Percentiles rank a stretch among this genome's conserved stretches.
Conservation (phyloP, 495 filamentous ascomycete species). For the Penicillium egyptiacum region DNA sequence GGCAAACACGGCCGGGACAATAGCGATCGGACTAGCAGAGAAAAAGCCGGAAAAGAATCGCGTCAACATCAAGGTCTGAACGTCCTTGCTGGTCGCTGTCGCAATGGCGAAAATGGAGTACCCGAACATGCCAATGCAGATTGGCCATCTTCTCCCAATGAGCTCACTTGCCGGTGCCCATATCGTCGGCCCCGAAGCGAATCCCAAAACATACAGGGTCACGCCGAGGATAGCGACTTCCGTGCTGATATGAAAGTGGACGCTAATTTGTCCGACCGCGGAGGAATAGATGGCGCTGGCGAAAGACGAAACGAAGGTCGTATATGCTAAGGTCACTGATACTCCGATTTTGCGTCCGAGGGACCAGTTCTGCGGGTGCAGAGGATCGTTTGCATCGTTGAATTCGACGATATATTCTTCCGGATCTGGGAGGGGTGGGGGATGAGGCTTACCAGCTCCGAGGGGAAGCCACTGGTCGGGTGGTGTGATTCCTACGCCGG, state of each 20-base stretch:
- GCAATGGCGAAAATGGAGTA: constrained; percentile 57
- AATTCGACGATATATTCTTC: constrained; percentile 57
- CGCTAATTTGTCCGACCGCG: constrained; percentile 38
- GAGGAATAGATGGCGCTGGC: constrained; percentile 55
- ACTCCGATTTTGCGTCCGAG: constrained; percentile 24
- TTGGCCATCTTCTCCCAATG: constrained; percentile 58
- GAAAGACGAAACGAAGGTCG: constrained; percentile 55
- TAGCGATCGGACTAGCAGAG: constrained; percentile 43
- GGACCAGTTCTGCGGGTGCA: constrained; percentile 56
- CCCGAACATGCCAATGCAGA: constrained; percentile 51
- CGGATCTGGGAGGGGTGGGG: constrained; percentile 43
- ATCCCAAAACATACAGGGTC: constrained; percentile 56
- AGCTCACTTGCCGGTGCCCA: constrained; percentile 75
- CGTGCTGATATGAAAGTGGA: constrained; percentile 47
- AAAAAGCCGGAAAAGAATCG: constrained; percentile 52
- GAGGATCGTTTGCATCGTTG: constrained; percentile 49
- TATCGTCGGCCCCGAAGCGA: constrained; percentile 51
- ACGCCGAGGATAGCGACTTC: constrained; percentile 56
- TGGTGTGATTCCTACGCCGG: constrained; percentile 21
- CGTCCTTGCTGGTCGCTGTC: constrained; percentile 57
- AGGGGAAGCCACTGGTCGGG: constrained; percentile 36
- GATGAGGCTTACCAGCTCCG: constrained; percentile 46
- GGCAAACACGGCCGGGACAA: constrained; percentile 47
- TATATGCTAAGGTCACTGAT: constrained; percentile 41
- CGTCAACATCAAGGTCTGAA: constrained; percentile 53